Percentiles rank a stretch among this genome's conserved stretches.
phyloP scores from a whole-genome alignment of 2,329 filamentous ascomycete genomes.

The Xylaria sp. region DNA sequence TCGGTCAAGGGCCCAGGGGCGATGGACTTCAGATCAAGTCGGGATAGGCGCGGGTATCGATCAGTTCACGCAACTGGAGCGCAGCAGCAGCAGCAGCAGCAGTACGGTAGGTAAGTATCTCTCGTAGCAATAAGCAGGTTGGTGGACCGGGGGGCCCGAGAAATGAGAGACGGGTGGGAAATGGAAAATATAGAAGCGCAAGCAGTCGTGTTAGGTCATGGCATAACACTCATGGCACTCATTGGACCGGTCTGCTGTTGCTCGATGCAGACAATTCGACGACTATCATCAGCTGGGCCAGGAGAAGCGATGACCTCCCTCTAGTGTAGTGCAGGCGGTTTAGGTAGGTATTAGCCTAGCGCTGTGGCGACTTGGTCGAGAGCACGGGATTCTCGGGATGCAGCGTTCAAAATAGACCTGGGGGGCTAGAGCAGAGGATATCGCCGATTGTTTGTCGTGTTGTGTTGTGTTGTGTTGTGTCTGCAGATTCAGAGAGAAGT shows the following conservation, averaged over 20 bases:
- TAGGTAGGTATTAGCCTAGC: background rate
- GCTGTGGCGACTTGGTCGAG: background rate
- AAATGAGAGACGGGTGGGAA: slow-evolving; percentile 4
- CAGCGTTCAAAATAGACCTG: background rate
- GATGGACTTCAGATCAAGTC: slow-evolving; percentile 6
- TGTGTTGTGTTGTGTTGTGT: background rate
- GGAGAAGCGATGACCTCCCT: background rate
- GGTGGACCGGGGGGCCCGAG: background rate
- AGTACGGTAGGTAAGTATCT: too few species aligned
- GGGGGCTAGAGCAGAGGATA: background rate
- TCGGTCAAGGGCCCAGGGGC: background rate
- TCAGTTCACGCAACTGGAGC: background rate
- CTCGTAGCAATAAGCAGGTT: background rate
- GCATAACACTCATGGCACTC: background rate
- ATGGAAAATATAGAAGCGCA: slow-evolving; percentile 13
- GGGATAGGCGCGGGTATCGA: slow-evolving; percentile 10
- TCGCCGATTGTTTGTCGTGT: too few species aligned
- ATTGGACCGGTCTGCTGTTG: slow-evolving; percentile 10
- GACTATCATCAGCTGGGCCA: slow-evolving; percentile 3
- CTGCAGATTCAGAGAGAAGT: background rate
- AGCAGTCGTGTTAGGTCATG: slow-evolving; percentile 2
- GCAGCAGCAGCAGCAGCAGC: too few species aligned
- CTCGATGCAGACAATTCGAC: slow-evolving; percentile 1
- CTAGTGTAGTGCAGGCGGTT: background rate
- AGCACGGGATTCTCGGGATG: background rate